Base-by-base conservation (phyloP, 140 eudicot species). In the Oenanthe javanica region DNA sequence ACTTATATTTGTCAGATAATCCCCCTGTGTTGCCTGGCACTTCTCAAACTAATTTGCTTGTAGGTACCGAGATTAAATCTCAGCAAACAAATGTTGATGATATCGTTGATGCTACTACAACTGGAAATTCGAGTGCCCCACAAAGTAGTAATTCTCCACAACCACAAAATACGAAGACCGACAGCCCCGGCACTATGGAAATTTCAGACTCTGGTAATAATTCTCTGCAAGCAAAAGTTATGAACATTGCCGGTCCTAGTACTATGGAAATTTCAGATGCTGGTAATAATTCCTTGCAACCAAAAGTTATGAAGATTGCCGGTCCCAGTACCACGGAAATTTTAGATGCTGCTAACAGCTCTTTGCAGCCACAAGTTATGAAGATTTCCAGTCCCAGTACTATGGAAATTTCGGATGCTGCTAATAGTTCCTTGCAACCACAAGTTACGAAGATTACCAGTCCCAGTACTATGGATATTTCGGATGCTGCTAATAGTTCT, bases 41-140 rank as follows among this genome's bases (percentile, higher is more conserved):
- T 47, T 48, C 80, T 59, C 42, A n/a, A 16, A 66, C 40, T 13
- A 75, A 61, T 75, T 50, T 75, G 21, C 75, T 73, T 63, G 80
- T 61, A 48, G 69, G n/a, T 52, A 43, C 21, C 0, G 76, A 81
- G 50, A 74, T 23, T 27, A 75, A 78, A 49, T 54, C 31, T 76
- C 77, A 57, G 82, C 83, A 82, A 49, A 43, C 55, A 46, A 47
- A 57, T 40, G 81, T 19, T 19, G 36, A 21, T 16, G 72, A 57
- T 66, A 61, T 77, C 12, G 38, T 21, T 1, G 64, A 61, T 77
- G 47, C 48, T 63, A 54, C 36, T 46, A 63, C 42, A 8, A 0
- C 9, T 23, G 81, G 36, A 64, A 64, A 79, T 64, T 27, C 36
- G 36, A 64, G 70, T 79, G 19, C 69, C 21, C 75, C 59, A 47